Percentiles rank a stretch among this genome's conserved stretches.
Evolutionary conservation across 2,329 filamentous ascomycete genomes (phyloP).

Genomic region (Ascochyta viciae-villosae): DNA sequence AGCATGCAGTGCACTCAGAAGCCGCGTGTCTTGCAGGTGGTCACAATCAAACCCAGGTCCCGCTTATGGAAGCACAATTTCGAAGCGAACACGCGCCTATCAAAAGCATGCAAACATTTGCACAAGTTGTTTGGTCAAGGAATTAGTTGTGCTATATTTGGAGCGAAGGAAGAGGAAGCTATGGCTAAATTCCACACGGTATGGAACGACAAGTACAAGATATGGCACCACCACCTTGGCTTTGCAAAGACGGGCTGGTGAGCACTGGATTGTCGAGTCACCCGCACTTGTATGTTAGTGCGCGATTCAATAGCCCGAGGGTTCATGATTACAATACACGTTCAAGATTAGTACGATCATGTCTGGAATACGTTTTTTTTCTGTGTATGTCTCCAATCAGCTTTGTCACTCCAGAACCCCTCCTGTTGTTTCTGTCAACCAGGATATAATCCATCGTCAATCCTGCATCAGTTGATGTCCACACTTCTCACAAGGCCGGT

Average conservation of each 20-base stretch:
- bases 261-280: not conserved
- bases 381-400: too few species aligned
- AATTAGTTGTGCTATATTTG: slow-evolving; percentile 34
- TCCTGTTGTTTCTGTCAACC: too few species aligned
- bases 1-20: not conserved
- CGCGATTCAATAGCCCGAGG: not conserved
- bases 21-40: not conserved
- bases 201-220: slow-evolving; percentile 28
- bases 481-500: too few species aligned
- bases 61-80: slow-evolving; percentile 9
- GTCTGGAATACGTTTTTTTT: too few species aligned
- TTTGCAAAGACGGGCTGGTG: slow-evolving; percentile 19
- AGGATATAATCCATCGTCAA: too few species aligned
- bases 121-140: slow-evolving; percentile 39
- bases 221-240: slow-evolving; percentile 21
- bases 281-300: not conserved
- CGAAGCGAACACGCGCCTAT: slow-evolving; percentile 13
- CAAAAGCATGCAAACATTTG: slow-evolving; percentile 28
- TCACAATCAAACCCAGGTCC: slow-evolving; percentile 21
- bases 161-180: slow-evolving; percentile 35
- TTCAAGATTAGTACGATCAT: too few species aligned
- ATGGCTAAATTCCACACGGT: slow-evolving; percentile 34
- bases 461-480: too few species aligned
- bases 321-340: not conserved
- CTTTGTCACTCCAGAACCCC: too few species aligned